Percentiles rank a stretch among this genome's conserved stretches.
These are phyloP conservation scores for Fraxinus floribunda DNA, from an alignment of 305 asterid species.

Conservation along the genomic window DNA sequence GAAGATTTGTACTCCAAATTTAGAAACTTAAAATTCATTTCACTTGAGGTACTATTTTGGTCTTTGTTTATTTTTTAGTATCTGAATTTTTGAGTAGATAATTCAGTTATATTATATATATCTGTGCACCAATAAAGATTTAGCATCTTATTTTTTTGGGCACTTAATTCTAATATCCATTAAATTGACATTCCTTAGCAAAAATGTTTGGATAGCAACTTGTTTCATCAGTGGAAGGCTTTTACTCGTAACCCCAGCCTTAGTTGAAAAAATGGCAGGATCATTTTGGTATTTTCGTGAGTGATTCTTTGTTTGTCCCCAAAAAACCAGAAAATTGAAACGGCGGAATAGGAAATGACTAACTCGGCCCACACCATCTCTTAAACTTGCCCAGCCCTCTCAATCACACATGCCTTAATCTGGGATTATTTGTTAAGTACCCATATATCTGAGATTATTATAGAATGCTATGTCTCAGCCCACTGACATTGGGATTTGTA, in stretches of 20 bases:
- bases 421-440: neutral
- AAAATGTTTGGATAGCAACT: neutral
- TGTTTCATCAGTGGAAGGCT: neutral
- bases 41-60: slow-evolving; percentile 70
- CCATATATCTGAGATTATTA: neutral
- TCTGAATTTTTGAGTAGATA: neutral
- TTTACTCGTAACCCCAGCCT: neutral
- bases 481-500: neutral
- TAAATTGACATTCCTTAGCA: neutral
- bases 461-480: neutral
- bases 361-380: neutral
- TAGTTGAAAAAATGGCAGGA: neutral
- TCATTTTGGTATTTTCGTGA: neutral
- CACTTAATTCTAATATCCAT: neutral
- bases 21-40: slow-evolving; percentile 64
- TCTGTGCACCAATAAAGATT: neutral
- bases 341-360: neutral
- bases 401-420: neutral
- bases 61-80: neutral
- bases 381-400: neutral
- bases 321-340: neutral
- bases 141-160: neutral
- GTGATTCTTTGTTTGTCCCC: neutral
- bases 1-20: slow-evolving; percentile 66
- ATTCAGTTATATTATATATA: neutral